Evolutionary conservation across 495 filamentous ascomycete genomes (phyloP), one percentile per base, ranked within the genome.

Genomic region (Aspergillus heteromorphus): DNA sequence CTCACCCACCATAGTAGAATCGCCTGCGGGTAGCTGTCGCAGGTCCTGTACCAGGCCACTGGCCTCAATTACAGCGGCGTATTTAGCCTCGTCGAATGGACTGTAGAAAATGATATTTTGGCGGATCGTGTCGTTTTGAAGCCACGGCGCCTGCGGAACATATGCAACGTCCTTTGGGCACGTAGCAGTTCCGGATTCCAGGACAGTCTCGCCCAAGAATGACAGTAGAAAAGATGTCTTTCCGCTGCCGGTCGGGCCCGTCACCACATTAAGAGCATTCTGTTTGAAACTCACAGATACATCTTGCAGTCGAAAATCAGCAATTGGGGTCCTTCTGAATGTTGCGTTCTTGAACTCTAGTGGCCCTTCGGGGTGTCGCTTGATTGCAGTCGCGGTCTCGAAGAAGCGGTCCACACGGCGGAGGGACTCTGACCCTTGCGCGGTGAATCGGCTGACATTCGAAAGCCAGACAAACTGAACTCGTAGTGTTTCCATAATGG

Each of bases 91-190:
- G 53, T 91, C 86, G 54, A 84, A 86, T 2, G 69, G 76, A 23
- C 80, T 78, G 34, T 80, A 82, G 62, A 90, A 90, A 5, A 88
- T 62, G 38, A 91, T 87, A 54, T 88, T 89, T 19, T 91, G 81
- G n/a, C 81, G 81, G 40, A 92, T 83, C 38, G 81, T 89, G 77
- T 88, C 89, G 60, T 83, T 89, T 58, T 88, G 85, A 6, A 92
- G 78, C 88, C 88, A 92, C 14, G 88, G 85, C 1, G 81, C 82
- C 59, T 92, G 87, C 6, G 80, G 81, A 57, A 86, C 89, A 69
- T 89, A 91, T 0, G 83, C 88, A 2, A 89, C 74, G 48, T 83
- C 86, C 40, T 87, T 85, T 2, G 90, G 90, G 8, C 92, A 76
- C 63, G 79, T 86, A 4, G 92, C 87, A 63, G 79, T 79, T 34